These are phyloP conservation scores for Rhodotorula kratochvilovae DNA, from an alignment of 768 basidiomycete species.

Conservation along the genomic window DNA sequence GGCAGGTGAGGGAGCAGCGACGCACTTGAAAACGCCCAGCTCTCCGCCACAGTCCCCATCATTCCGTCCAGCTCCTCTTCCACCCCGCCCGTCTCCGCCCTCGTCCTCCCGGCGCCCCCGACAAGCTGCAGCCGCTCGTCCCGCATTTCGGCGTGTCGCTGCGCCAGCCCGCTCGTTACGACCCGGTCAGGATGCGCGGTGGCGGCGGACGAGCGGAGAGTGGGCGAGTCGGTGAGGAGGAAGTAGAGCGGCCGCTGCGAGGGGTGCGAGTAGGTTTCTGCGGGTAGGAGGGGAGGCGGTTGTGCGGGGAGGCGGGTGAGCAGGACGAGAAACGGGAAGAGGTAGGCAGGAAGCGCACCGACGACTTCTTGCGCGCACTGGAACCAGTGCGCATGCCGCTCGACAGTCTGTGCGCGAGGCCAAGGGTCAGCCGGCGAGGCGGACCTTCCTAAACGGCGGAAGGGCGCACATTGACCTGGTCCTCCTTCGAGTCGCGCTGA, in stretches of 20 bases:
- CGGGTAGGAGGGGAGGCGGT: neutral
- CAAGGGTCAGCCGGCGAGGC: neutral
- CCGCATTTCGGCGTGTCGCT: constrained; percentile 14
- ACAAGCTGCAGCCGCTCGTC: neutral
- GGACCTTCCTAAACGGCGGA: no score
- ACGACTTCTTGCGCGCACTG: constrained; percentile 13
- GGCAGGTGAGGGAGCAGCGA: no score
- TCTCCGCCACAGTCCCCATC: constrained; percentile 19
- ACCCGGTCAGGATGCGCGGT: constrained; percentile 9
- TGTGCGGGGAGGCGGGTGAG: no score
- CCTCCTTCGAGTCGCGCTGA: neutral
- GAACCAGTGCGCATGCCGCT: neutral
- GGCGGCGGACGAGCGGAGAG: constrained; percentile 8
- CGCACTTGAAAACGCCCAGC: constrained; percentile 9
- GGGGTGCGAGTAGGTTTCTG: constrained; percentile 4
- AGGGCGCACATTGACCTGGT: no score
- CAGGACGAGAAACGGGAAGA: neutral
- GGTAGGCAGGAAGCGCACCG: neutral
- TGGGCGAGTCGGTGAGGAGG: constrained; percentile 21
- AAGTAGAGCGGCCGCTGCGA: constrained; percentile 14
- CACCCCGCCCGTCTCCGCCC: neutral
- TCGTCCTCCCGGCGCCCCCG: neutral
- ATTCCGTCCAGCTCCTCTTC: constrained; percentile 14
- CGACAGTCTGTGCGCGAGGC: neutral
- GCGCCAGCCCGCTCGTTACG: constrained; percentile 14